Conservation (phyloP, 2,329 filamentous ascomycete species). For the Arthrobotrys pseudoclavata region DNA sequence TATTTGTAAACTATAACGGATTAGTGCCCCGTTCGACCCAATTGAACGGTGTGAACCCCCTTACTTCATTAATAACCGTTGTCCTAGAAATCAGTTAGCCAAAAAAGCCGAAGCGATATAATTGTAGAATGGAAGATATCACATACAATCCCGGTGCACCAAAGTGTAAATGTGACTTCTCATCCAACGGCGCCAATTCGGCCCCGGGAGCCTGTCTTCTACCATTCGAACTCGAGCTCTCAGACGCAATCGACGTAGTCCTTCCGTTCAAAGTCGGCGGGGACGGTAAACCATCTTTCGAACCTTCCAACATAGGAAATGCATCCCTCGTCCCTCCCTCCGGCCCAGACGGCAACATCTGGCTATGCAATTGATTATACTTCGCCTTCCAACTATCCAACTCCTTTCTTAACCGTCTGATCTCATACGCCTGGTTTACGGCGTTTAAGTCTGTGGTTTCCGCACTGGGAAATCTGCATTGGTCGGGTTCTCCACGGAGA, state of each 20-base stretch:
- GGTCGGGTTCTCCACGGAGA: constrained; percentile 45
- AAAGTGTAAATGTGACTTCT: constrained; percentile 57
- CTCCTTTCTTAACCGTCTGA: constrained; percentile 50
- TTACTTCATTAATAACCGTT: constrained; percentile 50
- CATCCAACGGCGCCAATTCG: constrained; percentile 40
- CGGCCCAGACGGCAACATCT: constrained; percentile 7
- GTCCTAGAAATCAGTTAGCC: constrained; percentile 24
- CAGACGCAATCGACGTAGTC: constrained; percentile 17
- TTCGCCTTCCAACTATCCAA: constrained; percentile 46
- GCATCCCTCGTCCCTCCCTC: constrained; percentile 22
- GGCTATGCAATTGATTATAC: constrained; percentile 45
- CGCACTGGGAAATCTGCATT: constrained; percentile 43
- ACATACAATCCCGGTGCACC: constrained; percentile 53
- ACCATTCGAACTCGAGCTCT: background rate
- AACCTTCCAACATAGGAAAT: constrained; percentile 7
- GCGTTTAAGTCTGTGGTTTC: constrained; percentile 44
- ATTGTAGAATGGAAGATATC: background rate
- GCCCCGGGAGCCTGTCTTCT: constrained; percentile 1
- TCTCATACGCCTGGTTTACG: constrained; percentile 57
- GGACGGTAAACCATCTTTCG: constrained; percentile 13
- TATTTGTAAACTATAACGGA: constrained; percentile 51
- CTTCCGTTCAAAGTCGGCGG: constrained; percentile 26
- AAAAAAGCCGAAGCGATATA: background rate
- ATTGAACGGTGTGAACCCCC: background rate
- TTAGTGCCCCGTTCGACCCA: background rate